Percentiles rank a stretch among this genome's conserved stretches.
Evolutionary conservation across 768 basidiomycete genomes (phyloP).

Genomic region (Lactarius akahatsu): DNA sequence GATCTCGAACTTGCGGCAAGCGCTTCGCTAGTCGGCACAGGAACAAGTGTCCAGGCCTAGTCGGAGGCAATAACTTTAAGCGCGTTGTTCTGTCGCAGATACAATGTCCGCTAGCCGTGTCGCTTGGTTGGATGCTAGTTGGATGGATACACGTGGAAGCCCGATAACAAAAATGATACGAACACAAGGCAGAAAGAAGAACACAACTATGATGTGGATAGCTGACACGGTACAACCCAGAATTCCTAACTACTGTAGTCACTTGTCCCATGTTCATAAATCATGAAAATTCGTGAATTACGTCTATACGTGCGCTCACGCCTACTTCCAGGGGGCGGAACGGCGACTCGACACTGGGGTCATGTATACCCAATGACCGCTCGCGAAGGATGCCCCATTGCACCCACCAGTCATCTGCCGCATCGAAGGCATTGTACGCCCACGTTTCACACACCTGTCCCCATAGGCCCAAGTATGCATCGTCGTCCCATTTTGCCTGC

Average conservation of each 20-base stretch:
- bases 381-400: conserved; percentile 30
- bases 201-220: background rate
- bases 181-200: too few relatives aligned
- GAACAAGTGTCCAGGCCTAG: background rate
- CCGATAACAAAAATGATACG: too few relatives aligned
- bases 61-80: background rate
- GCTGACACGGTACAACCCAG: background rate
- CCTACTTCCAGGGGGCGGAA: conserved; percentile 13
- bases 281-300: background rate
- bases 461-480: conserved; percentile 24
- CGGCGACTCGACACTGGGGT: background rate
- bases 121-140: too few relatives aligned
- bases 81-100: background rate
- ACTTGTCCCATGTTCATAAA: background rate
- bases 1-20: background rate
- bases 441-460: conserved; percentile 23
- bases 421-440: conserved; percentile 29
- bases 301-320: conserved; percentile 1
- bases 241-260: background rate
- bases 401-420: conserved; percentile 30
- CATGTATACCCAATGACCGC: conserved; percentile 10
- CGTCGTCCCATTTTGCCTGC: conserved; percentile 20
- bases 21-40: background rate
- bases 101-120: background rate
- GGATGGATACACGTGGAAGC: too few relatives aligned